Conservation (phyloP, 257 asterid species). For the Fraxinus anomala region DNA sequence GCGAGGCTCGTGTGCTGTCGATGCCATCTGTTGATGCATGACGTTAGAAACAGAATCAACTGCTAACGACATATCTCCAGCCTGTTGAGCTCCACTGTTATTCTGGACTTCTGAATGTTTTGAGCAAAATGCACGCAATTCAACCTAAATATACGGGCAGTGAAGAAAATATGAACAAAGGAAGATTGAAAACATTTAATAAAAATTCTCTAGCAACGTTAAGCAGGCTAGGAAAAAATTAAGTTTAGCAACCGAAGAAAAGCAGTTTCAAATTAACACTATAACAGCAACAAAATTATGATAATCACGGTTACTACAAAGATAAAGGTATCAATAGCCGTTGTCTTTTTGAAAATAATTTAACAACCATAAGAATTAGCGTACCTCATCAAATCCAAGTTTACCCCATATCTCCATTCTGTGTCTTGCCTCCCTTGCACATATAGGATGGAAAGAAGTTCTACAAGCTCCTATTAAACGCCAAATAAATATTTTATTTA, state of each 20-base stretch:
- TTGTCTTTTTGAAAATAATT: background rate
- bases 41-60: slow-evolving; percentile 47
- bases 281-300: slow-evolving; percentile 1
- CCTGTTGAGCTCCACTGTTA: slow-evolving; percentile 45
- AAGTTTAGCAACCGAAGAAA: background rate
- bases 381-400: slow-evolving; percentile 90
- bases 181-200: slow-evolving; percentile 11
- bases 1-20: slow-evolving; percentile 29
- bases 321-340: background rate
- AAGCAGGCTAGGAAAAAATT: slow-evolving; percentile 23
- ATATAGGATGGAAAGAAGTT: slow-evolving; percentile 94
- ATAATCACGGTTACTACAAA: background rate
- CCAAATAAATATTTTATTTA: slow-evolving; percentile 36
- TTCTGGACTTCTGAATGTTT: slow-evolving; percentile 78
- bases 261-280: background rate
- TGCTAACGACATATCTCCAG: slow-evolving; percentile 41
- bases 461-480: slow-evolving; percentile 87
- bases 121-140: slow-evolving; percentile 90
- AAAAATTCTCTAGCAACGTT: background rate
- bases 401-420: slow-evolving; percentile 99
- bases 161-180: slow-evolving; percentile 21
- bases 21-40: slow-evolving; percentile 28
- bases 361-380: slow-evolving; percentile 28
- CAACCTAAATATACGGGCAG: slow-evolving; percentile 55
- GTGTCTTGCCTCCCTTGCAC: slow-evolving; percentile 95